Conservation (phyloP, 2,329 filamentous ascomycete genomes). For the Rosellinia necatrix region DNA sequence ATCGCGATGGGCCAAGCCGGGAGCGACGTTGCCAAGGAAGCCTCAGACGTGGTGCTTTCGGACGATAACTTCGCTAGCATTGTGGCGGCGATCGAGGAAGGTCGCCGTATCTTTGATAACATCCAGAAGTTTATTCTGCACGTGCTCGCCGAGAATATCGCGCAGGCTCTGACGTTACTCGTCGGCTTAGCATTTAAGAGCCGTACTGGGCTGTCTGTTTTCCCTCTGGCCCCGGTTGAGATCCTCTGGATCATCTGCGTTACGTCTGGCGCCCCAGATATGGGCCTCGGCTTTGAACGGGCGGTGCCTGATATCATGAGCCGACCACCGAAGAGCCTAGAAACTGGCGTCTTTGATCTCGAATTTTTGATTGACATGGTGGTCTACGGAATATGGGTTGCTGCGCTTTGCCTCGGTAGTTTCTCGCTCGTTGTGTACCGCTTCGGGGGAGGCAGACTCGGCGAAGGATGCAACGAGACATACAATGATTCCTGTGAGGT, state of each 20-base stretch:
- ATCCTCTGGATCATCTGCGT: slow-evolving; percentile 85
- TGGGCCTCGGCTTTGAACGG: slow-evolving; percentile 75
- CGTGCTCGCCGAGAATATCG: slow-evolving; percentile 72
- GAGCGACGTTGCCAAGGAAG: slow-evolving; percentile 67
- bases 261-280: slow-evolving; percentile 74
- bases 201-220: slow-evolving; percentile 65
- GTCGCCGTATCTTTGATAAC: slow-evolving; percentile 74
- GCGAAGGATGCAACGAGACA: slow-evolving; percentile 62
- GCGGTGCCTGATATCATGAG: slow-evolving; percentile 71
- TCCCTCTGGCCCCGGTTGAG: slow-evolving; percentile 74
- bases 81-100: slow-evolving; percentile 72
- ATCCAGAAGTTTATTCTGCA: slow-evolving; percentile 77
- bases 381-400: slow-evolving; percentile 72
- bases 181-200: slow-evolving; percentile 77
- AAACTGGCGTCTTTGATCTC: slow-evolving; percentile 65
- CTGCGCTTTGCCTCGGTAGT: slow-evolving; percentile 63
- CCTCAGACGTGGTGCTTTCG: slow-evolving; percentile 70
- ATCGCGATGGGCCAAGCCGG: slow-evolving; percentile 67
- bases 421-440: slow-evolving; percentile 69
- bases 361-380: slow-evolving; percentile 71
- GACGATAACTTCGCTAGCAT: slow-evolving; percentile 78
- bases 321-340: slow-evolving; percentile 67
- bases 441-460: slow-evolving; percentile 61
- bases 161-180: slow-evolving; percentile 70
- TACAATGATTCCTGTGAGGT: slow-evolving; percentile 61